Percentiles rank a stretch among this genome's conserved stretches.
Conservation (phyloP, 306 rosid genomes). For the Vigna mungo region DNA sequence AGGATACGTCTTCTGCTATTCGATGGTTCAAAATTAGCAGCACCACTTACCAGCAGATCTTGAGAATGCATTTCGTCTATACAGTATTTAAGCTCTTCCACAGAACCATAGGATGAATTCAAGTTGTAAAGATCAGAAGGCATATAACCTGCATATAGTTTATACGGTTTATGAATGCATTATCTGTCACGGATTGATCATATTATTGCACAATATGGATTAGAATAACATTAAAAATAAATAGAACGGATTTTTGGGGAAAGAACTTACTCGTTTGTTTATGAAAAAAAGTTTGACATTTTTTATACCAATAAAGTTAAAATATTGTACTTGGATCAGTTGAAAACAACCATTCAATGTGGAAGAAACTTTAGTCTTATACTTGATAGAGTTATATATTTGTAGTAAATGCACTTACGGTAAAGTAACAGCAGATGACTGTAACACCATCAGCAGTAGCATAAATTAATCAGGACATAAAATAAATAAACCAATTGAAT, state of each 20-base stretch:
- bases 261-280: slow-evolving; percentile 5
- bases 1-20: slow-evolving; percentile 31
- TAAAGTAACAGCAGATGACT: neutral
- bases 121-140: slow-evolving; percentile 85
- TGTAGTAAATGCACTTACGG: neutral
- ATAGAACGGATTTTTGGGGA: neutral
- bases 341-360: neutral
- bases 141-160: slow-evolving; percentile 73
- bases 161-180: slow-evolving; percentile 40
- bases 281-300: neutral
- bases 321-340: neutral
- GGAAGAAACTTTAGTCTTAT: slow-evolving; percentile 7
- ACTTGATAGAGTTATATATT: neutral
- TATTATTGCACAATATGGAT: slow-evolving; percentile 12
- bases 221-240: neutral
- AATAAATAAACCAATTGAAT: neutral
- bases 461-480: neutral
- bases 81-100: slow-evolving; percentile 74
- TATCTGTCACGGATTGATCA: slow-evolving; percentile 21
- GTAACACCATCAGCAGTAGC: slow-evolving; percentile 5
- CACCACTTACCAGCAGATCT: slow-evolving; percentile 63
- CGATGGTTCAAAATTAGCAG: slow-evolving; percentile 38
- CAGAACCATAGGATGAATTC: slow-evolving; percentile 78
- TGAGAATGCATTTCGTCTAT: slow-evolving; percentile 78
- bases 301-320: neutral